Conservation (phyloP, 495 filamentous ascomycete genomes). For the Hapsidospora chrysogenum region DNA sequence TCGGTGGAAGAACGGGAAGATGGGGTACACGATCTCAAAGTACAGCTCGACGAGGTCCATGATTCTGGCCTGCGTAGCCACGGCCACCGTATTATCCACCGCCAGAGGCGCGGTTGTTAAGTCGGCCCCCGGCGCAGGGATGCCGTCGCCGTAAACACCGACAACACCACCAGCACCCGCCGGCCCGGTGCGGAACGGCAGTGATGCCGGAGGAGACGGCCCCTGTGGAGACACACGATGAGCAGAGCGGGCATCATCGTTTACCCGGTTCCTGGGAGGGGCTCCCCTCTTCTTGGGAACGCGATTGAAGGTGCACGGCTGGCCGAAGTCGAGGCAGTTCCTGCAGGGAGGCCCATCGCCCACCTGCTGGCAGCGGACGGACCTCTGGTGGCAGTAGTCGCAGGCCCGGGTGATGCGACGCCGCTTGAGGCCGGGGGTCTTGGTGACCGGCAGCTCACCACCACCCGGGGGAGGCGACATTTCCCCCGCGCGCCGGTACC, state of each 20-base stretch:
- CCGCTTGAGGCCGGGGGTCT: conserved; percentile 1
- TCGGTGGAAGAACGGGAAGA: conserved; percentile 33
- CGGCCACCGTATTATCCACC: conserved; percentile 4
- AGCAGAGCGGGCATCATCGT: conserved; percentile 4
- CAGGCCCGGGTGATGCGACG: conserved; percentile 3
- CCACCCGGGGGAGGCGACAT: no score
- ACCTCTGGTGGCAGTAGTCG: conserved; percentile 16
- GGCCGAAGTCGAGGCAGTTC: conserved; percentile 11
- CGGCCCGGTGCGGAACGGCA: no score
- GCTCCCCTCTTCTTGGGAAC: conserved; percentile 4
- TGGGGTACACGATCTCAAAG: conserved; percentile 25
- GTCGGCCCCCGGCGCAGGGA: neutral
- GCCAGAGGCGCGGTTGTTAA: no score
- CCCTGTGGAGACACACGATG: neutral
- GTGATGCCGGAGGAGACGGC: no score
- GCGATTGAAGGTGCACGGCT: conserved; percentile 6
- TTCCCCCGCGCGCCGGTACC: no score
- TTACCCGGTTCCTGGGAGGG: no score
- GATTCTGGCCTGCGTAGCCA: conserved; percentile 7
- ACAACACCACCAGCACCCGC: no score
- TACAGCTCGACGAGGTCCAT: conserved; percentile 22
- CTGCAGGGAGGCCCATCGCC: conserved; percentile 10
- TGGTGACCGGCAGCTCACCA: no score
- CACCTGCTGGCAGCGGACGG: conserved; percentile 16
- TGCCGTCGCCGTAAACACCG: neutral